These are phyloP conservation scores for Pelargonium citronellum DNA, from an alignment of 441 rosid species.

Conservation along the genomic window DNA sequence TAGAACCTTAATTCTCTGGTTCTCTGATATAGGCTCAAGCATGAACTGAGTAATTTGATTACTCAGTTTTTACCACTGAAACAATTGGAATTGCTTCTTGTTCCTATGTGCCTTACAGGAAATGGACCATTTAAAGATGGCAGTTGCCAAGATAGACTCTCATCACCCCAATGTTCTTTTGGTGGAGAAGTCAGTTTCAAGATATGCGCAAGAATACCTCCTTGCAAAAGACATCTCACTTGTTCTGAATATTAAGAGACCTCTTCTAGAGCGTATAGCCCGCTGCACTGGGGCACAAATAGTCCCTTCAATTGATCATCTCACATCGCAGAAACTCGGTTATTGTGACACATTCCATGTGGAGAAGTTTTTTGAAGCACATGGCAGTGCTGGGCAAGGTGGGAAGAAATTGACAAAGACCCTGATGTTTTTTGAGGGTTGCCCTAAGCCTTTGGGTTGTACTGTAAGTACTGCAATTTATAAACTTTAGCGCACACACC, in stretches of 20 bases:
- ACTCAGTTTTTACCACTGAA: constrained; percentile 1
- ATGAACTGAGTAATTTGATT: constrained; percentile 14
- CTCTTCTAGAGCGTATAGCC: constrained; percentile 84
- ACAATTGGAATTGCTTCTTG: constrained; percentile 23
- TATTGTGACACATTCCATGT: constrained; percentile 85
- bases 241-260: constrained; percentile 85
- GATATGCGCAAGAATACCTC: constrained; percentile 89
- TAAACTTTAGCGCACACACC: constrained; percentile 5
- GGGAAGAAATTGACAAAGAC: constrained; percentile 83
- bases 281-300: constrained; percentile 96
- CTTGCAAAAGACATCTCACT: constrained; percentile 85
- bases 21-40: constrained; percentile 9
- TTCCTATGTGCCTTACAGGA: constrained; percentile 40
- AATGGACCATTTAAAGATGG: constrained; percentile 97
- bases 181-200: constrained; percentile 95
- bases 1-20: constrained; percentile 9
- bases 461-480: constrained; percentile 58
- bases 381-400: constrained; percentile 69
- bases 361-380: constrained; percentile 72
- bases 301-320: constrained; percentile 88
- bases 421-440: constrained; percentile 88
- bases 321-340: constrained; percentile 80
- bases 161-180: constrained; percentile 82
- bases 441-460: constrained; percentile 94
- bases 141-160: constrained; percentile 86